Evolutionary conservation across 108 stramenopile species (phyloP), one percentile per base, ranked within the genome.

Genomic region (Cyclotella choctawhatcheeana): DNA sequence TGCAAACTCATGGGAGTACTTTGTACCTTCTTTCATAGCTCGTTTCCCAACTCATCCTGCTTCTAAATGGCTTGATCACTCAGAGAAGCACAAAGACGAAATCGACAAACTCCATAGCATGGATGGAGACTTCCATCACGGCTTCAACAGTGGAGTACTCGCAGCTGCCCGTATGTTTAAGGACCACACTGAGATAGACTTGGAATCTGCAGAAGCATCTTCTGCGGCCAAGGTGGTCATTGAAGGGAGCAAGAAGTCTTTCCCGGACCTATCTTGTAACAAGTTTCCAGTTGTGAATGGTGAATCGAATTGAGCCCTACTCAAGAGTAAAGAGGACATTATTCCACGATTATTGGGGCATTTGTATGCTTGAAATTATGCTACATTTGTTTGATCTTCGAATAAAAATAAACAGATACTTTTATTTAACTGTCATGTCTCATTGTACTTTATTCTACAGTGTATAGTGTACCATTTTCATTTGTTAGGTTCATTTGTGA

Each of bases 141-240:
- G 82, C 24, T 71, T 83, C 40, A 71, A 83, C 44, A 63, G 76
- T 61, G 82, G 82, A 27, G 62, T 83, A 10, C 78, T 83, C 48
- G 82, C 82, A 25, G 82, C 82, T 33, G 40, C 77, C 24, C 73
- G 82, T 22, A 74, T 83, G 77, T 83, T 83, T 48, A 64, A 71
- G 52, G 77, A 79, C 5, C 64, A 65, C 40, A 51, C 37, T 1
- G 64, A 65, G 8, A 12, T 73, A 2, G 45, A 26, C 8, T 44
- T 44, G 0, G 52, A 20, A 2, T 37, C 55, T 21, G 27, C 24
- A 21, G 40, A 70, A 44, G 58, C 24, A 44, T 24, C 32, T 16
- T 2, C 18, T 20, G 31, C 44, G 8, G 10, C 24, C 50, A 48
- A 51, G 18, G 25, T 64, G 22, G 51, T 51, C 44, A 33, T 64